These are phyloP conservation scores for Areca catechu DNA, from an alignment of 176 grass and related monocot species.

Conservation along the genomic window DNA sequence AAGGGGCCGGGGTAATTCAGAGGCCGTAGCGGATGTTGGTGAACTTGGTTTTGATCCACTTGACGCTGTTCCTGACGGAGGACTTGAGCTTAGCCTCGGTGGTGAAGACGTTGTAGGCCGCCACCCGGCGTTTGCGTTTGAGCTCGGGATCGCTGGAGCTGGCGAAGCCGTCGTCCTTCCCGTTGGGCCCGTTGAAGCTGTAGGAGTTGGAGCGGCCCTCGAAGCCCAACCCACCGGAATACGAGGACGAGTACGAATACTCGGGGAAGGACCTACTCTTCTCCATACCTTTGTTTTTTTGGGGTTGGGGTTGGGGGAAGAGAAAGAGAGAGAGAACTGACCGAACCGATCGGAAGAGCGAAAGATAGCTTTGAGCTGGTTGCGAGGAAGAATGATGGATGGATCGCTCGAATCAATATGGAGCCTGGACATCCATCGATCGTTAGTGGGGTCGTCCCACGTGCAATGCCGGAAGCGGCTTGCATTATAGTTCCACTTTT, in stretches of 20 bases:
- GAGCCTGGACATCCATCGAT: too few relatives aligned
- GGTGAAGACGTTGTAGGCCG: slow-evolving; percentile 87
- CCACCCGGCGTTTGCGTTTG: slow-evolving; percentile 82
- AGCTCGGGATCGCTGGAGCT: slow-evolving; percentile 61
- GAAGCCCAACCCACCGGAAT: slow-evolving; percentile 28
- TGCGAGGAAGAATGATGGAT: too few relatives aligned
- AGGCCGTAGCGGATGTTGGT: slow-evolving; percentile 59
- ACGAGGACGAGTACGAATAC: slow-evolving; percentile 40
- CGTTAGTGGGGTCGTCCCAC: too few relatives aligned
- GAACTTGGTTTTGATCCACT: slow-evolving; percentile 98
- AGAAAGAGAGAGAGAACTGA: not conserved
- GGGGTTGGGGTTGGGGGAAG: too few relatives aligned
- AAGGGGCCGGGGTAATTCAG: not conserved
- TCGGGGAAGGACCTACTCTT: slow-evolving; percentile 79
- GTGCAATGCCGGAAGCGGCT: too few relatives aligned
- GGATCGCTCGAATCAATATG: too few relatives aligned
- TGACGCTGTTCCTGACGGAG: slow-evolving; percentile 63
- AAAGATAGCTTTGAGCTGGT: not conserved
- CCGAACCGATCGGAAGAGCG: too few relatives aligned
- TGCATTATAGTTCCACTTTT: too few relatives aligned
- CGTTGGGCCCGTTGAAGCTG: slow-evolving; percentile 79
- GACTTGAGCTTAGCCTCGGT: slow-evolving; percentile 77
- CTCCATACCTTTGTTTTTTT: slow-evolving; percentile 45
- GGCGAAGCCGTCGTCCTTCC: slow-evolving; percentile 22
- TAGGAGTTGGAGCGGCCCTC: slow-evolving; percentile 37